Conservation (phyloP, 495 filamentous ascomycete species). For the Podospora pseudocomata region DNA sequence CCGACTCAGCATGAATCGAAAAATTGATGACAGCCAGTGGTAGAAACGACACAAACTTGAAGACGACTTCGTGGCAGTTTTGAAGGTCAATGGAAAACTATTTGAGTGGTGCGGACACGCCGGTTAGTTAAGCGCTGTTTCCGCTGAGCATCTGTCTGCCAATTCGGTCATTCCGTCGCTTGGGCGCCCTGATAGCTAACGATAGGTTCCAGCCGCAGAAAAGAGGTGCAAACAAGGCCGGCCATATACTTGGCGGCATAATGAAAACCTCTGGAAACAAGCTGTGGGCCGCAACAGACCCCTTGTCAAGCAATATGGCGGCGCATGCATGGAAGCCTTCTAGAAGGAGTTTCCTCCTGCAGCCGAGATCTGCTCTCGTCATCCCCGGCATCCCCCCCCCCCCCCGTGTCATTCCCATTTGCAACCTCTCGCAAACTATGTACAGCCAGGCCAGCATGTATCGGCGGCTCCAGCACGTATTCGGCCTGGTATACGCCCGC, state of each 20-base stretch:
- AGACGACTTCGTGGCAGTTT: not conserved
- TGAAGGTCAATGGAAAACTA: not conserved
- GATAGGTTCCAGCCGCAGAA: not conserved
- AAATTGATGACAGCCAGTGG: not conserved
- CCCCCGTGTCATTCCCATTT: not conserved
- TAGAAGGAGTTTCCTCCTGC: constrained; percentile 15
- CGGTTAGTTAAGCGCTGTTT: not conserved
- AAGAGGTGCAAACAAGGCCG: constrained; percentile 4
- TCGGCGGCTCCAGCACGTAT: not conserved
- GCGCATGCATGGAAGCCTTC: constrained; percentile 22
- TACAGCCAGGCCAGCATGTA: not conserved
- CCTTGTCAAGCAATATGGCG: constrained; percentile 11
- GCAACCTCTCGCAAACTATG: not conserved
- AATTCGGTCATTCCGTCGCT: constrained; percentile 10
- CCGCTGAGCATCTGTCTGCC: not conserved
- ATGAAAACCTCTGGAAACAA: constrained; percentile 1
- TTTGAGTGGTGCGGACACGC: not conserved
- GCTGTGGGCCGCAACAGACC: not conserved
- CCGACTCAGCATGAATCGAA: not conserved
- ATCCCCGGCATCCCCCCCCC: not conserved
- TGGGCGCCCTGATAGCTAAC: not conserved
- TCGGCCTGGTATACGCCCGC: not conserved
- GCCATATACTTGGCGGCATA: constrained; percentile 5
- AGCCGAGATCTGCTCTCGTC: constrained; percentile 1
- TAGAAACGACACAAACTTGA: not conserved